A percentile compares a stretch with the other conserved stretches of the same genome.
phyloP scores from a whole-genome alignment of 768 basidiomycete species.

The Auricularia cornea region DNA sequence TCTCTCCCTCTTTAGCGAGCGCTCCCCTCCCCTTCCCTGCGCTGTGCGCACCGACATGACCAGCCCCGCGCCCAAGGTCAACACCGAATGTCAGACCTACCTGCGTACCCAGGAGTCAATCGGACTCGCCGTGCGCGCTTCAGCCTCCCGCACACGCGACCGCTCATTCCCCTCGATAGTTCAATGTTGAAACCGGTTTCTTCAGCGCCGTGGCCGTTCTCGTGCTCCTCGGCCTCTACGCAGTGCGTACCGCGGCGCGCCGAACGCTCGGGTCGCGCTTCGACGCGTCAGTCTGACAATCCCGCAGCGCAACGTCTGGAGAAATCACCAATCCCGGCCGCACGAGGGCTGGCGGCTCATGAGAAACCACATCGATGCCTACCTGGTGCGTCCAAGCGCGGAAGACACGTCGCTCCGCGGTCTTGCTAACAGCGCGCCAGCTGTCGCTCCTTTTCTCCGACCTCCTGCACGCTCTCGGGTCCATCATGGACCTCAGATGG shows the following conservation, averaged over 20 bases:
- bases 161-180: no score
- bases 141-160: no score
- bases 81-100: background rate
- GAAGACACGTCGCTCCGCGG: background rate
- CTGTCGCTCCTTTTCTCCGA: constrained; percentile 23
- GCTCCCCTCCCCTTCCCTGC: no score
- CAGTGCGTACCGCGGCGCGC: constrained; percentile 14
- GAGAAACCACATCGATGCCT: constrained; percentile 30
- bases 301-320: constrained; percentile 22
- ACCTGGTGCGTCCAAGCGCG: constrained; percentile 25
- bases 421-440: constrained; percentile 16
- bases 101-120: constrained; percentile 19
- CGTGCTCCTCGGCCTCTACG: constrained; percentile 24
- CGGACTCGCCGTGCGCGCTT: constrained; percentile 24
- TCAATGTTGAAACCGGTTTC: constrained; percentile 28
- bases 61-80: background rate
- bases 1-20: no score
- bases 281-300: background rate
- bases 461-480: constrained; percentile 30
- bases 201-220: constrained; percentile 27
- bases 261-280: background rate
- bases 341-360: constrained; percentile 20
- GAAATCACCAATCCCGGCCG: constrained; percentile 15
- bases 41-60: background rate
- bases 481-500: constrained; percentile 32